Percentiles rank a stretch among this genome's conserved stretches.
These are phyloP conservation scores for Aureobasidium melanogenum DNA, from an alignment of 2,329 filamentous ascomycete species.

Conservation along the genomic window DNA sequence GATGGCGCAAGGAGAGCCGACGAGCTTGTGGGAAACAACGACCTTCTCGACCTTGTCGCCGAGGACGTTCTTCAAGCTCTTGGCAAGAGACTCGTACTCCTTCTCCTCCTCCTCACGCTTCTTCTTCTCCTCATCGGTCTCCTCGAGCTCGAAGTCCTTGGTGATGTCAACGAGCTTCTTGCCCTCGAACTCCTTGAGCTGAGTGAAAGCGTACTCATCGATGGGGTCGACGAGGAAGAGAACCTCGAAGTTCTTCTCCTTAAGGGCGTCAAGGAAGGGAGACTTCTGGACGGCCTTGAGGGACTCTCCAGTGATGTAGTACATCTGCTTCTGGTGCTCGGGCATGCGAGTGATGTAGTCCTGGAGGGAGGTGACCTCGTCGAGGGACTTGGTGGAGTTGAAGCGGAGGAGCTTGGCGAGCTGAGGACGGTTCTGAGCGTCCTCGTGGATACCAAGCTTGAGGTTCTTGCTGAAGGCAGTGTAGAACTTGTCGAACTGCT, in stretches of 20 bases:
- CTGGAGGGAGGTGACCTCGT: constrained; percentile 85
- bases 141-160: constrained; percentile 99
- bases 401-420: constrained; percentile 98
- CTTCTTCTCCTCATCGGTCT: constrained; percentile 99
- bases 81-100: constrained; percentile 90
- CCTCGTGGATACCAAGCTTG: constrained; percentile 99
- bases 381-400: constrained; percentile 97
- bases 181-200: constrained; percentile 99
- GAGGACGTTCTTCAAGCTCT: constrained; percentile 97
- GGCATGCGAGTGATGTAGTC: constrained; percentile 99
- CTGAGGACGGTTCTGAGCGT: constrained; percentile 85
- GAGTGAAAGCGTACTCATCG: constrained; percentile 98
- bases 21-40: constrained; percentile 95
- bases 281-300: constrained; percentile 97
- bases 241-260: constrained; percentile 99
- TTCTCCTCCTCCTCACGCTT: constrained; percentile 93
- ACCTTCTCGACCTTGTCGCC: constrained; percentile 99
- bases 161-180: constrained; percentile 99
- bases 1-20: constrained; percentile 91
- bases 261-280: constrained; percentile 96
- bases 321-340: constrained; percentile 99
- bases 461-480: constrained; percentile 99
- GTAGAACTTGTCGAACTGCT: constrained; percentile 99
- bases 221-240: constrained; percentile 99
- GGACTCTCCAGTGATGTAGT: constrained; percentile 99